These are phyloP conservation scores for Plasmopara viticola DNA, from an alignment of 352 stramenopile genomes.

Conservation along the genomic window DNA sequence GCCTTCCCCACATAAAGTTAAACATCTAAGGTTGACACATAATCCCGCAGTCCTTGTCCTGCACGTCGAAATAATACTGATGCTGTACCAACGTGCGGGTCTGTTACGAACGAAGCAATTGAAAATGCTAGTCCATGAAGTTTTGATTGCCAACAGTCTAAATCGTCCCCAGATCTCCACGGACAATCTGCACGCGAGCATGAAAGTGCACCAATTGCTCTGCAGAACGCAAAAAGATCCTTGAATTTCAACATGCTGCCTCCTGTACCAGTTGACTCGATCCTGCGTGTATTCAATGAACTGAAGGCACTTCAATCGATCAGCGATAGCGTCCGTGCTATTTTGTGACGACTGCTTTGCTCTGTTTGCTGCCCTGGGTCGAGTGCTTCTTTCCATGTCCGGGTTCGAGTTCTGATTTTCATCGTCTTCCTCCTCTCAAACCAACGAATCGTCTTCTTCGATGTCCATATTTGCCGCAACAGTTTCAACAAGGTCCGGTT, in stretches of 20 bases:
- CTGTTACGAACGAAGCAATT: slow-evolving; percentile 17
- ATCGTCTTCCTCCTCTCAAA: slow-evolving; percentile 14
- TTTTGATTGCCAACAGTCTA: slow-evolving; percentile 10
- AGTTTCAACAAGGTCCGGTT: slow-evolving; percentile 21
- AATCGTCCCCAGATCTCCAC: slow-evolving; percentile 40
- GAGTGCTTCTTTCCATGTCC: not conserved
- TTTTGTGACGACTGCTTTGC: no score
- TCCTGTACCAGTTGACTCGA: slow-evolving; percentile 21
- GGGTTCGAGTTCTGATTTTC: slow-evolving; percentile 6
- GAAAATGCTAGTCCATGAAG: slow-evolving; percentile 39
- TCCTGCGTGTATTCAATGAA: slow-evolving; percentile 11
- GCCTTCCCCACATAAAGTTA: slow-evolving; percentile 24
- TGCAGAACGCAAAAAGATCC: slow-evolving; percentile 27
- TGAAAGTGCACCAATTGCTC: slow-evolving; percentile 37
- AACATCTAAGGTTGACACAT: slow-evolving; percentile 17
- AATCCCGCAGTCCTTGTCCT: slow-evolving; percentile 15
- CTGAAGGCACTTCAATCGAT: not conserved
- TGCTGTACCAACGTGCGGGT: slow-evolving; percentile 26
- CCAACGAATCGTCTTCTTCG: slow-evolving; percentile 13
- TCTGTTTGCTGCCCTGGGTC: no score
- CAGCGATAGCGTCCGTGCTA: not conserved
- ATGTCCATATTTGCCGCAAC: slow-evolving; percentile 2
- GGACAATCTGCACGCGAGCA: slow-evolving; percentile 25
- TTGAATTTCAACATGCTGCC: slow-evolving; percentile 20
- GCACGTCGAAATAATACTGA: slow-evolving; percentile 27